Conservation (phyloP, 2,329 filamentous ascomycete species). For the Aureobasidium mangrovei region DNA sequence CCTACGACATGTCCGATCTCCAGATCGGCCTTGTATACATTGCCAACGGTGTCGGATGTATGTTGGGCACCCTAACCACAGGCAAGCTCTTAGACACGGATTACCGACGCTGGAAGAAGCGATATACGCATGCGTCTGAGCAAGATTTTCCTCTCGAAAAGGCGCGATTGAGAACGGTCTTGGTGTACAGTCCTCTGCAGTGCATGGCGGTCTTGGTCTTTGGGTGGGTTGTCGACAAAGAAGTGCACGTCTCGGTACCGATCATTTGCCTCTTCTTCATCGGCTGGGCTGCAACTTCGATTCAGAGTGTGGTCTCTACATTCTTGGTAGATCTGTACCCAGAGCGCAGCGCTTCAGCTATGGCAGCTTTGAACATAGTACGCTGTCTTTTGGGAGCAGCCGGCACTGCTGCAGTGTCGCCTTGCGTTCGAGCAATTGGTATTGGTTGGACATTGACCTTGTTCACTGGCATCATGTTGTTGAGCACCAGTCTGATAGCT, state of each 20-base stretch:
- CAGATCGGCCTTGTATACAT: conserved; percentile 46
- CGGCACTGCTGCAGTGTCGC: conserved; percentile 43
- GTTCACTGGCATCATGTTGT: conserved; percentile 21
- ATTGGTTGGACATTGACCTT: conserved; percentile 42
- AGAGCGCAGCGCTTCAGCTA: conserved; percentile 42
- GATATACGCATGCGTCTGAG: not conserved
- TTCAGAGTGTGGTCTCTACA: conserved; percentile 42
- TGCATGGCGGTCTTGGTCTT: conserved; percentile 42
- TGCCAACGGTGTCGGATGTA: conserved; percentile 47
- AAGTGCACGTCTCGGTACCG: conserved; percentile 41
- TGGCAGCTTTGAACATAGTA: conserved; percentile 45
- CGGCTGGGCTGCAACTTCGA: conserved; percentile 45
- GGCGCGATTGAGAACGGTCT: conserved; percentile 43
- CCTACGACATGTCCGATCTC: conserved; percentile 37
- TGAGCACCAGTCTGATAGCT: not conserved
- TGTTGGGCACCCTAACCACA: conserved; percentile 43
- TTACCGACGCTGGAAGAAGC: conserved; percentile 33
- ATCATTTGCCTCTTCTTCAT: conserved; percentile 44
- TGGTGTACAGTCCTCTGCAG: conserved; percentile 38
- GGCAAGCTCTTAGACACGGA: conserved; percentile 47
- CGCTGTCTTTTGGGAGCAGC: conserved; percentile 45
- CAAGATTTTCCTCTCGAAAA: conserved; percentile 40
- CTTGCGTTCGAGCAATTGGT: conserved; percentile 40
- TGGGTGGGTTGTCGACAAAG: conserved; percentile 43
- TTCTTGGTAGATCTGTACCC: conserved; percentile 48